phyloP scores from a whole-genome alignment of 805 yeast species.

The Teunomyces atbi region DNA sequence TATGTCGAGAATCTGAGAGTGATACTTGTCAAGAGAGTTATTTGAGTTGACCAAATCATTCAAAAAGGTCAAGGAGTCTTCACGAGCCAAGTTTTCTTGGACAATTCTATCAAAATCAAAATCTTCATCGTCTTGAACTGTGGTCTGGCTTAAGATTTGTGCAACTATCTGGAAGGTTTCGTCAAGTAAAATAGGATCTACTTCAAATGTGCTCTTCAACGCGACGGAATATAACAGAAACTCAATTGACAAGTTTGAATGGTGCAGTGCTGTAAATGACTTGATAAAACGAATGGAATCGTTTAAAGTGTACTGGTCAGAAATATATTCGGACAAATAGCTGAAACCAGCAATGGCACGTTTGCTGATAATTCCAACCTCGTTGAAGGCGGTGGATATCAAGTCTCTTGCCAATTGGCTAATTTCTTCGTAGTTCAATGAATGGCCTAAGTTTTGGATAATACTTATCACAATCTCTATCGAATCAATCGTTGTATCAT shows the following conservation, averaged over 20 bases:
- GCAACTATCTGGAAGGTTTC: constrained; percentile 6
- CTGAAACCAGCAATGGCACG: constrained; percentile 51
- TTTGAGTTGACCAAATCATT: constrained; percentile 26
- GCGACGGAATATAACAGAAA: constrained; percentile 9
- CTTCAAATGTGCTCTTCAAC: constrained; percentile 2
- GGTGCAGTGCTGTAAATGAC: not conserved
- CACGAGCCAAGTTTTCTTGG: constrained; percentile 48
- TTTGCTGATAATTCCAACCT: constrained; percentile 46
- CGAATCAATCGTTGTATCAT: constrained; percentile 48
- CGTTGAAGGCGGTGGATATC: constrained; percentile 36
- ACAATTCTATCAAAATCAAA: constrained; percentile 45
- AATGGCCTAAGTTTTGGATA: constrained; percentile 47
- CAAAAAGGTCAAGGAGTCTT: constrained; percentile 47
- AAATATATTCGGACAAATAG: constrained; percentile 26
- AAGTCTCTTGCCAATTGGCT: constrained; percentile 24
- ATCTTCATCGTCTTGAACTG: constrained; percentile 15
- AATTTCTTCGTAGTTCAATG: constrained; percentile 37
- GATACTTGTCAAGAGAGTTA: constrained; percentile 9
- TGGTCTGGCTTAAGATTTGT: constrained; percentile 3
- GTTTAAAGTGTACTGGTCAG: constrained; percentile 4
- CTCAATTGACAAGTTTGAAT: not conserved
- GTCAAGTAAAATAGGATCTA: constrained; percentile 6
- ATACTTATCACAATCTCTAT: constrained; percentile 62
- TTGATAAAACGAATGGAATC: constrained; percentile 1
- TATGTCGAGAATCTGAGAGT: constrained; percentile 15